These are phyloP conservation scores for Candida glucosophila DNA, from an alignment of 1,139 yeast species.

Conservation along the genomic window DNA sequence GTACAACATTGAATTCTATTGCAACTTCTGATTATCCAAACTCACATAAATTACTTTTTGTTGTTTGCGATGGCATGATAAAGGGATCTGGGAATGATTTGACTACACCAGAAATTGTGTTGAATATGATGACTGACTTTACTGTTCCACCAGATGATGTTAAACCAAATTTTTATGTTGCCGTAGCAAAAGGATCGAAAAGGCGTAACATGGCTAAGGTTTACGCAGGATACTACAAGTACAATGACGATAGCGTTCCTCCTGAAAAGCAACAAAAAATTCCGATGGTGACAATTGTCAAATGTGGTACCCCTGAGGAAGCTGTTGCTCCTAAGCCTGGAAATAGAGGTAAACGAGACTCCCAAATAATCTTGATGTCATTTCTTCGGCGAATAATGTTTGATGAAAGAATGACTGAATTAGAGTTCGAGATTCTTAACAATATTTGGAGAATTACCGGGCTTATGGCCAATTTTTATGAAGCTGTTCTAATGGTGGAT, in stretches of 20 bases:
- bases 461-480: slow-evolving; percentile 79
- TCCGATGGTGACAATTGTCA: slow-evolving; percentile 75
- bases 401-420: slow-evolving; percentile 94
- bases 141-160: slow-evolving; percentile 66
- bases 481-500: slow-evolving; percentile 86
- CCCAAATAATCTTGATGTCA: slow-evolving; percentile 89
- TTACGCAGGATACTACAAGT: slow-evolving; percentile 82
- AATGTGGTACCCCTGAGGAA: slow-evolving; percentile 90
- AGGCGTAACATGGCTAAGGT: slow-evolving; percentile 98
- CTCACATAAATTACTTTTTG: slow-evolving; percentile 77
- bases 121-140: slow-evolving; percentile 84
- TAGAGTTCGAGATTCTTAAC: slow-evolving; percentile 74
- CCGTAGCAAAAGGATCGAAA: slow-evolving; percentile 87
- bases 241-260: slow-evolving; percentile 66
- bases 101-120: slow-evolving; percentile 82
- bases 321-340: slow-evolving; percentile 82
- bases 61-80: slow-evolving; percentile 88
- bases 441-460: slow-evolving; percentile 86
- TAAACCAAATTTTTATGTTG: slow-evolving; percentile 75
- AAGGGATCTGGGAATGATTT: slow-evolving; percentile 87
- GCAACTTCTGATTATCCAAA: slow-evolving; percentile 93
- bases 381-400: slow-evolving; percentile 86
- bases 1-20: slow-evolving; percentile 83
- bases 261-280: slow-evolving; percentile 80
- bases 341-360: slow-evolving; percentile 96